Evolutionary conservation across 768 basidiomycete genomes (phyloP).

Genomic region (Naganishia vishniacii): DNA sequence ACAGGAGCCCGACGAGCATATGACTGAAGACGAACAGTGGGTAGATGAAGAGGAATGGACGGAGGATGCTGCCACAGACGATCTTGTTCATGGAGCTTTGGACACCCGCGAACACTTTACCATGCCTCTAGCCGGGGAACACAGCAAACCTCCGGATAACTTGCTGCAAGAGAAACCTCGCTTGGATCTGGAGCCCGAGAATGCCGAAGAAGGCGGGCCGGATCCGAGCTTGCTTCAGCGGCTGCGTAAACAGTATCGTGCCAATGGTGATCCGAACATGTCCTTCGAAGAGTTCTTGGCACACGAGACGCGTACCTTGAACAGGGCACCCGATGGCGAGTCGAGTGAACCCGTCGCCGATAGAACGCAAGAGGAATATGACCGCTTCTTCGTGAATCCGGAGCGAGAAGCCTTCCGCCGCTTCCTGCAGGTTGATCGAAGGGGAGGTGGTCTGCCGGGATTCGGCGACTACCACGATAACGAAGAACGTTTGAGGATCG

Average conservation of each 20-base stretch:
- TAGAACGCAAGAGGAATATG: neutral
- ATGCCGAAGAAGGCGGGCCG: neutral
- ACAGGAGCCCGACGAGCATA: neutral
- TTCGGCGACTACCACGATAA: too few species aligned
- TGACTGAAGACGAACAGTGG: conserved; percentile 3
- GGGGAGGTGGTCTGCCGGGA: too few species aligned
- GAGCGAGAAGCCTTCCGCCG: neutral
- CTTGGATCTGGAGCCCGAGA: neutral
- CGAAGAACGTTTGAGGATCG: neutral
- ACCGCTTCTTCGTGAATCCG: neutral
- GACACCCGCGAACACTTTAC: too few species aligned
- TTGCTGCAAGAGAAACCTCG: neutral
- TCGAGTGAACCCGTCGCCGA: neutral
- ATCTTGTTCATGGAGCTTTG: too few species aligned
- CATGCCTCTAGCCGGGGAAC: too few species aligned
- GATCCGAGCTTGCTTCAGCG: conserved; percentile 9
- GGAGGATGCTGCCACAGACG: neutral
- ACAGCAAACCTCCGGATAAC: too few species aligned
- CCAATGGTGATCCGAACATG: conserved; percentile 12
- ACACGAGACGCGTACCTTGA: neutral
- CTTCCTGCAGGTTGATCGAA: neutral
- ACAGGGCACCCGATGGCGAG: neutral
- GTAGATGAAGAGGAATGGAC: conserved; percentile 16
- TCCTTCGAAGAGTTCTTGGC: conserved; percentile 14
- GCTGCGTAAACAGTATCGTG: conserved; percentile 7